These are phyloP conservation scores for Ormosia emarginata DNA, from an alignment of 306 rosid genomes.

Conservation along the genomic window DNA sequence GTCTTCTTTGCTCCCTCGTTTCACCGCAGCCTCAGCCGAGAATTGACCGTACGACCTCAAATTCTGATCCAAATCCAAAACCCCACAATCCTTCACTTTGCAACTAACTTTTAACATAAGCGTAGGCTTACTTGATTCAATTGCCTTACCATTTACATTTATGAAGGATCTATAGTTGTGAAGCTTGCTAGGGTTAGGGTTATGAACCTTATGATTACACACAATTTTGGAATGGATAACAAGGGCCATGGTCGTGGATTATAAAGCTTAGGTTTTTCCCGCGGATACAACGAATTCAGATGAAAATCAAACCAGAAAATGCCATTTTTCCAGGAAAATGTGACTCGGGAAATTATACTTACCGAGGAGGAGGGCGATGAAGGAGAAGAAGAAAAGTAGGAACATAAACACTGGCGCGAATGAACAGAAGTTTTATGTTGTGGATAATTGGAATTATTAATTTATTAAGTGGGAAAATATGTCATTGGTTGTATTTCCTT, in stretches of 20 bases:
- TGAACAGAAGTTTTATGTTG: neutral
- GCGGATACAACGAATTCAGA: neutral
- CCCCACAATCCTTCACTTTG: neutral
- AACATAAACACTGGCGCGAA: neutral
- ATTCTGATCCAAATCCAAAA: conserved; percentile 25
- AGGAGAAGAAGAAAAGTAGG: neutral
- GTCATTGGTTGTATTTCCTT: conserved; percentile 20
- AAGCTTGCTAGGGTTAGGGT: neutral
- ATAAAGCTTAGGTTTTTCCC: neutral
- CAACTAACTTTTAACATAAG: neutral
- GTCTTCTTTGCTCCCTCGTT: conserved; percentile 56
- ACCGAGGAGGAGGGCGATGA: neutral
- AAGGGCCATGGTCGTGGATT: conserved; percentile 34
- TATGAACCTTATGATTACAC: conserved; percentile 4
- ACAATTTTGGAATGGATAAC: conserved; percentile 34
- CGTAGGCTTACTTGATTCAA: conserved; percentile 10
- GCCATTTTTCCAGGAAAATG: neutral
- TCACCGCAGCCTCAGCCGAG: conserved; percentile 48
- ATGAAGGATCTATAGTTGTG: conserved; percentile 17
- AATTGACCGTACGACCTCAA: conserved; percentile 40
- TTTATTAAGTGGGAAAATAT: neutral
- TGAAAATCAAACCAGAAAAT: neutral
- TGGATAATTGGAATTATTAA: conserved; percentile 19
- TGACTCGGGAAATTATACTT: too few species aligned
- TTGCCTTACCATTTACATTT: neutral